Base-by-base conservation (phyloP, 2,329 filamentous ascomycete species). In the Fusarium nematophilum region DNA sequence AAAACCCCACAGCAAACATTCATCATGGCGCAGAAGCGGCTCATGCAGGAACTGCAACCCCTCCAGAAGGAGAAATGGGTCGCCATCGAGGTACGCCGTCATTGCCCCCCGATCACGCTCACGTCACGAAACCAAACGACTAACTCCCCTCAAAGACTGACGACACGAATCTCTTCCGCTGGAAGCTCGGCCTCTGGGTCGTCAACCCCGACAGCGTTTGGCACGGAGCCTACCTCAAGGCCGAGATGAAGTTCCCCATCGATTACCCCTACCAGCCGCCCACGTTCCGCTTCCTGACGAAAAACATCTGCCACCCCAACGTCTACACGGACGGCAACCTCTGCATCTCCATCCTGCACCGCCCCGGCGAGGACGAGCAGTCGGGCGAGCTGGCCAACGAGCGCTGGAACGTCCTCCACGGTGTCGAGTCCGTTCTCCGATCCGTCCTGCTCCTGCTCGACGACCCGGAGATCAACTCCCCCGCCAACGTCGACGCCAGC, bases 281-380 rank as follows among this genome's bases (percentile, higher is more conserved):
- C 21, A 90, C 89, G 51, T 98, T 99, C 81, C 89, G 89, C 62
- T 98, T 99, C 78, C 74, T 87, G 14, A 78, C 81, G 17, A 84
- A 83, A 27, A 87, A 90, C 13, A 89, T 98, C 60, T 92, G 87
- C 78, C 94, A 99, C 75, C 94, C 94, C 3, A 99, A 99, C 75
- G 89, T 99, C 70, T 98, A 98, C 78, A 79, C 87, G 6, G 91
- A 97, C 74, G 94, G 94, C 68, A 89, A 89, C 65, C 85, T 98
- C 37, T 98, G 95, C 81, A 98, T 99, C 73, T 97, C 93, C 38
- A 99, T 99, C 70, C 87, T 99, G 9, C 94, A 99, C 76, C 85
- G 87, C 14, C 93, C 95, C 0, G 95, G 95, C 64, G 92, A 97
- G 58, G 94, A 98, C 72, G 86, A 90, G 66, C 94, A 93, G 82